Evolutionary conservation across 352 stramenopile genomes (phyloP).

Genomic region (Detonula confervacea): DNA sequence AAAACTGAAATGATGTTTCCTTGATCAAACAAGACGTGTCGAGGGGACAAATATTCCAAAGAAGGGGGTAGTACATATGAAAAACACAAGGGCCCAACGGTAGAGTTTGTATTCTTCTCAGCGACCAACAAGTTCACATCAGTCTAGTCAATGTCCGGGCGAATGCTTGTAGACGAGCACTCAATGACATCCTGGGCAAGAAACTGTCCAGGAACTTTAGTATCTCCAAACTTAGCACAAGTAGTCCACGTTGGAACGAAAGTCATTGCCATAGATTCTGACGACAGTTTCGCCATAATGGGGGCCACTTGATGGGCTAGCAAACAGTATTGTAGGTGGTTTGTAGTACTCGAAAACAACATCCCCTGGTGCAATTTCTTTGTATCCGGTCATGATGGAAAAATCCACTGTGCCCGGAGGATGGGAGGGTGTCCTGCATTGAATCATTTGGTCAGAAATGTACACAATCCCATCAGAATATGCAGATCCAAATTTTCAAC

Average conservation of each 20-base stretch:
- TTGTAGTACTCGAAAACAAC: conserved; percentile 86
- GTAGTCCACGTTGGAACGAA: conserved; percentile 76
- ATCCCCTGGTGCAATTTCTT: conserved; percentile 75
- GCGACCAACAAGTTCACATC: conserved; percentile 42
- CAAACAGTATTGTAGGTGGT: conserved; percentile 60
- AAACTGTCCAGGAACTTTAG: conserved; percentile 32
- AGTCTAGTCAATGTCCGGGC: background rate
- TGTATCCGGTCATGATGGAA: conserved; percentile 44
- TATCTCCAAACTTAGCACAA: conserved; percentile 88
- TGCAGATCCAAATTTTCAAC: conserved; percentile 68
- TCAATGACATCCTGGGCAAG: conserved; percentile 43
- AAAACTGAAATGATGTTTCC: conserved; percentile 47
- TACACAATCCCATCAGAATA: conserved; percentile 44
- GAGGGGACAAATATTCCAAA: conserved; percentile 29
- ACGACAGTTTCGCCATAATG: conserved; percentile 87
- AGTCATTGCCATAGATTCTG: conserved; percentile 88
- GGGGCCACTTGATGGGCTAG: conserved; percentile 84
- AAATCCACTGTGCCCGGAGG: conserved; percentile 52
- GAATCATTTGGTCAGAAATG: conserved; percentile 55
- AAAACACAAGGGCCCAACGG: conserved; percentile 37
- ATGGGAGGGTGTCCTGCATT: conserved; percentile 59
- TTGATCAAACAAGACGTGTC: conserved; percentile 46
- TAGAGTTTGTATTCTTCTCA: conserved; percentile 48
- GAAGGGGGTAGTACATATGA: conserved; percentile 38
- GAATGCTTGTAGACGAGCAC: conserved; percentile 42